phyloP scores from a whole-genome alignment of 306 rosid genomes.

The Lablab purpureus region DNA sequence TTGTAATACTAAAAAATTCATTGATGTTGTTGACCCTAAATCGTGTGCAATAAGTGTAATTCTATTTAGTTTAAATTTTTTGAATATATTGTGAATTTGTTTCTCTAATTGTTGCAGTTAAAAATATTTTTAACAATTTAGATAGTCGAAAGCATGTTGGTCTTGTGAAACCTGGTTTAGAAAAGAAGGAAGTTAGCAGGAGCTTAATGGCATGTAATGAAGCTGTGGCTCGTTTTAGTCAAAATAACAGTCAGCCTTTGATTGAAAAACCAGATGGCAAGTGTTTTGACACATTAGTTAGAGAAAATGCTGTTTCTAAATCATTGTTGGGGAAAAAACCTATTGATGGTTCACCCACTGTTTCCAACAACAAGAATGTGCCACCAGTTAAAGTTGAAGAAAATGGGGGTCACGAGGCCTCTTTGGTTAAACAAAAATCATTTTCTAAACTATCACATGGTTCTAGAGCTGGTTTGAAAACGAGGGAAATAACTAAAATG shows the following conservation, averaged over 20 bases:
- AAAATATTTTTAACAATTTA: conserved; percentile 66
- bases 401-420: conserved; percentile 34
- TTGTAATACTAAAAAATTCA: background rate
- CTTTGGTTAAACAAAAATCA: conserved; percentile 48
- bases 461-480: background rate
- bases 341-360: background rate
- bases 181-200: conserved; percentile 51
- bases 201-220: conserved; percentile 42
- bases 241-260: conserved; percentile 42
- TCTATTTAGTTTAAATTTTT: conserved; percentile 35
- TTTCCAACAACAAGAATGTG: background rate
- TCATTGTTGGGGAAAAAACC: conserved; percentile 50
- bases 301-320: conserved; percentile 50
- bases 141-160: conserved; percentile 56
- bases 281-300: conserved; percentile 37
- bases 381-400: conserved; percentile 36
- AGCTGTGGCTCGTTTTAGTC: conserved; percentile 46
- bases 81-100: conserved; percentile 47
- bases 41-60: conserved; percentile 31
- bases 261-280: conserved; percentile 41
- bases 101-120: conserved; percentile 74
- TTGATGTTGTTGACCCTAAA: conserved; percentile 8
- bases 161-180: conserved; percentile 52
- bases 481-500: background rate
- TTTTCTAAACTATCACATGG: conserved; percentile 27